A percentile compares a stretch with the other conserved stretches of the same genome.
These are phyloP conservation scores for Dactylellina drechsleri DNA, from an alignment of 2,329 filamentous ascomycete genomes.

Conservation along the genomic window DNA sequence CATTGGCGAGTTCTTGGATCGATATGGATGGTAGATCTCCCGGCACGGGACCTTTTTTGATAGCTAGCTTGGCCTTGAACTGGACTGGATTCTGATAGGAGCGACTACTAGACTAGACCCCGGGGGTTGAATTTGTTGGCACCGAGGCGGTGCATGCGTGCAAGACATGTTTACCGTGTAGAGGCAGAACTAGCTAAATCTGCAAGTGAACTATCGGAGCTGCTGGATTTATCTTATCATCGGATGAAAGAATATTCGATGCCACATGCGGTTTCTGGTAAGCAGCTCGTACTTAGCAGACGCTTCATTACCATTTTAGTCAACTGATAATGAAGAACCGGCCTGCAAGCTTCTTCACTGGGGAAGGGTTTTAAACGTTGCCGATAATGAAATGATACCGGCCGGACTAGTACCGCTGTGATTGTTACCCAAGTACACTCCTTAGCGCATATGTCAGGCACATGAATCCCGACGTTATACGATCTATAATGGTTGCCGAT, in stretches of 20 bases:
- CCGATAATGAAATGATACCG: not conserved
- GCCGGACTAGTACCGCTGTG: not conserved
- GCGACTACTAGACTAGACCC: too few relatives aligned
- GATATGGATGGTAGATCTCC: constrained; percentile 54
- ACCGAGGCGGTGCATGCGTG: too few relatives aligned
- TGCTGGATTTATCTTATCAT: constrained; percentile 42
- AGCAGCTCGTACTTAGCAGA: not conserved
- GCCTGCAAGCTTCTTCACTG: not conserved
- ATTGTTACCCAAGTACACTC: too few relatives aligned
- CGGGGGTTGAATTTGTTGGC: too few relatives aligned
- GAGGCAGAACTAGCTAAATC: constrained; percentile 7
- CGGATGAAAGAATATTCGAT: constrained; percentile 28
- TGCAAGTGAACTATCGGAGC: constrained; percentile 13
- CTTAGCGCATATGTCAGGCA: too few relatives aligned
- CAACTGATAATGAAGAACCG: not conserved
- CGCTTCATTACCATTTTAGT: not conserved
- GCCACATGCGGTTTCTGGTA: constrained; percentile 7
- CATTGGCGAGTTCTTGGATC: constrained; percentile 53
- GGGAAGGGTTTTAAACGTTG: not conserved
- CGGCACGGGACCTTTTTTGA: too few relatives aligned
- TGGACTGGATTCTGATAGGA: too few relatives aligned
- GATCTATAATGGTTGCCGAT: too few relatives aligned
- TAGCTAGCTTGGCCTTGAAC: too few relatives aligned
- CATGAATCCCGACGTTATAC: too few relatives aligned
- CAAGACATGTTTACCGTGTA: not conserved